phyloP scores from a whole-genome alignment of 495 filamentous ascomycete genomes.

The Polyplosphaeria fusca region DNA sequence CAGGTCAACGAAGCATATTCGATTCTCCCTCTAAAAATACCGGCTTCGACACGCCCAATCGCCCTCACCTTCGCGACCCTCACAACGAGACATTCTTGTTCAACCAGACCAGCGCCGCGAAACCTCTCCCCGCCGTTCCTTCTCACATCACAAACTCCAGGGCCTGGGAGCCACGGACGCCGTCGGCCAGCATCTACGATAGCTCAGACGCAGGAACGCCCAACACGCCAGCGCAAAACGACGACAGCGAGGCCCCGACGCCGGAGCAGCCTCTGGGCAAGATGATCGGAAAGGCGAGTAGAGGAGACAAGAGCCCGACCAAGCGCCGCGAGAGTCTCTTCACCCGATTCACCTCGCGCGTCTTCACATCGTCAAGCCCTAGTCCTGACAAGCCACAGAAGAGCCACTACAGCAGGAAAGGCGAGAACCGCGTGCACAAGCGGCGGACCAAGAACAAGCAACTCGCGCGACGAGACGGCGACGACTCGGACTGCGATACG shows the following conservation, averaged over 20 bases:
- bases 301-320: conserved; percentile 6
- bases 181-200: conserved; percentile 53
- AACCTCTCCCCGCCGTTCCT: conserved; percentile 51
- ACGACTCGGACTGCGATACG: conserved; percentile 14
- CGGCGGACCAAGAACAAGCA: conserved; percentile 24
- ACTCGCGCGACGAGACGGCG: not conserved
- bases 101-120: conserved; percentile 37
- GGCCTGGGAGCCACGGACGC: conserved; percentile 58
- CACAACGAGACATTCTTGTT: conserved; percentile 46
- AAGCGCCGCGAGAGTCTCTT: conserved; percentile 16
- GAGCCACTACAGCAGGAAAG: conserved; percentile 10
- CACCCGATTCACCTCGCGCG: too few relatives aligned
- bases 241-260: conserved; percentile 62
- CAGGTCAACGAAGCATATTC: conserved; percentile 53
- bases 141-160: conserved; percentile 64
- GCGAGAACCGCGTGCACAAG: conserved; percentile 27
- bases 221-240: conserved; percentile 67
- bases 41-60: conserved; percentile 32
- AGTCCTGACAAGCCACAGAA: conserved; percentile 11
- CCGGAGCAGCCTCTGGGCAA: conserved; percentile 52
- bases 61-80: conserved; percentile 49
- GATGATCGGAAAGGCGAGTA: not conserved
- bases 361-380: conserved; percentile 13
- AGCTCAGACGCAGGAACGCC: conserved; percentile 72
- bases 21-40: conserved; percentile 46